Evolutionary conservation across 208 protist species (phyloP).

Genomic region (Endotrypanum monterogeii): DNA sequence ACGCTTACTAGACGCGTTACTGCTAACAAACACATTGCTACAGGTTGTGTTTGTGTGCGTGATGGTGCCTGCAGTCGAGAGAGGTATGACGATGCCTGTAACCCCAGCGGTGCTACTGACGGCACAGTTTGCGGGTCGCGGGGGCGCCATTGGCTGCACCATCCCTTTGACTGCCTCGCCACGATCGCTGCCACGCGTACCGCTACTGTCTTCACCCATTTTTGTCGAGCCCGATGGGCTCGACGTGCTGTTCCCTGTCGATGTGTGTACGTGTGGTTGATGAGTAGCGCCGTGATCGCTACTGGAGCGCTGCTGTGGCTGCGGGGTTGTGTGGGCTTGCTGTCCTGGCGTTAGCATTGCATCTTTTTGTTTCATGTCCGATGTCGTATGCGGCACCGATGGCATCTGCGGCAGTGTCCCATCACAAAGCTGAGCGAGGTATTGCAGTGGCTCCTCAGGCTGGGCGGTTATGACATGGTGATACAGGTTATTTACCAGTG

Average conservation of each 20-base stretch:
- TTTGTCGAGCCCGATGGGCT: not conserved
- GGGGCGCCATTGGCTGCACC: not conserved
- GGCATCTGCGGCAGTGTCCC: constrained; percentile 3
- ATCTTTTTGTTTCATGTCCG: not conserved
- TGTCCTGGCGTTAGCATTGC: not conserved
- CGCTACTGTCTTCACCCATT: not conserved
- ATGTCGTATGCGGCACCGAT: not conserved
- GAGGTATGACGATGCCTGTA: not conserved
- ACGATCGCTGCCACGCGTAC: not conserved
- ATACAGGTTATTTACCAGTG: constrained; percentile 52
- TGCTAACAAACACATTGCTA: not conserved
- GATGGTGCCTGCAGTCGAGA: not conserved
- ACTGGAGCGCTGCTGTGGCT: constrained; percentile 4
- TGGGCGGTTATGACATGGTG: constrained; percentile 43
- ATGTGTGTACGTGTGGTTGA: not conserved
- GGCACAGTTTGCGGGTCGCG: constrained; percentile 6
- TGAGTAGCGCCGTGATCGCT: constrained; percentile 10
- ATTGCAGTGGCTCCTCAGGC: constrained; percentile 52
- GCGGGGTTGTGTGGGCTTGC: not conserved
- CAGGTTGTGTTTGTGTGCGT: not conserved
- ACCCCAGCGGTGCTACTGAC: constrained; percentile 3
- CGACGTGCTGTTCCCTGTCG: not conserved
- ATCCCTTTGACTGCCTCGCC: not conserved
- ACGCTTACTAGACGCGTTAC: constrained; percentile 13
- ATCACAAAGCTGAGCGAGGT: constrained; percentile 7